These are phyloP conservation scores for Coffea eugenioides DNA, from an alignment of 257 asterid genomes.

Conservation along the genomic window DNA sequence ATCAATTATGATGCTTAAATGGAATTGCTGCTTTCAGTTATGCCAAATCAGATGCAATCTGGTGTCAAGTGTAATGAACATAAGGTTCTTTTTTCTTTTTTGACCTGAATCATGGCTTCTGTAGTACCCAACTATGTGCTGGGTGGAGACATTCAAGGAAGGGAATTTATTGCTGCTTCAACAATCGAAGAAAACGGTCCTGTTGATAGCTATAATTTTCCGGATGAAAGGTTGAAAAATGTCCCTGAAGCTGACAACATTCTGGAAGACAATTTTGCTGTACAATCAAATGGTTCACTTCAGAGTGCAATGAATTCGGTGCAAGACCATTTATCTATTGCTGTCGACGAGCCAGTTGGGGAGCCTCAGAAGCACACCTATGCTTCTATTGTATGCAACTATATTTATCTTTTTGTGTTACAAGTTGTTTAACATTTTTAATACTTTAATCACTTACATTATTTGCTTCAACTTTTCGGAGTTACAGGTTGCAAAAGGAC, in stretches of 20 bases:
- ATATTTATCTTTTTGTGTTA: conserved; percentile 16
- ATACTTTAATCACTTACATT: conserved; percentile 14
- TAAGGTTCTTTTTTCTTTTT: neutral
- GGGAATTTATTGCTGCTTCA: conserved; percentile 49
- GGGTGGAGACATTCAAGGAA: conserved; percentile 63
- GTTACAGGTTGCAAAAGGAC: conserved; percentile 75
- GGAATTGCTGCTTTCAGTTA: neutral
- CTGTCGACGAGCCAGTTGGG: conserved; percentile 59
- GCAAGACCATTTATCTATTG: conserved; percentile 57
- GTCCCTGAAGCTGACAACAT: conserved; percentile 57
- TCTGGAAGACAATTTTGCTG: conserved; percentile 56
- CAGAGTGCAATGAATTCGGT: conserved; percentile 54
- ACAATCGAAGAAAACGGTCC: conserved; percentile 52
- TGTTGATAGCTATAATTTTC: conserved; percentile 47
- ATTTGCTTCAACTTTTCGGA: conserved; percentile 15
- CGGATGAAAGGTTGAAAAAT: conserved; percentile 59
- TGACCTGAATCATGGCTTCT: conserved; percentile 12
- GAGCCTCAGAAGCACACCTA: conserved; percentile 93
- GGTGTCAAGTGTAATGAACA: neutral
- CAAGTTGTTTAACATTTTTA: neutral
- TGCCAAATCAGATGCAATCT: neutral
- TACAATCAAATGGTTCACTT: conserved; percentile 70
- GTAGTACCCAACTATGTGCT: conserved; percentile 64
- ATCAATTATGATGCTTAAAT: neutral
- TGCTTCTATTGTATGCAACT: conserved; percentile 86